phyloP scores from a whole-genome alignment of 176 grass and related monocot genomes.

The Cenchrus fungigraminus region DNA sequence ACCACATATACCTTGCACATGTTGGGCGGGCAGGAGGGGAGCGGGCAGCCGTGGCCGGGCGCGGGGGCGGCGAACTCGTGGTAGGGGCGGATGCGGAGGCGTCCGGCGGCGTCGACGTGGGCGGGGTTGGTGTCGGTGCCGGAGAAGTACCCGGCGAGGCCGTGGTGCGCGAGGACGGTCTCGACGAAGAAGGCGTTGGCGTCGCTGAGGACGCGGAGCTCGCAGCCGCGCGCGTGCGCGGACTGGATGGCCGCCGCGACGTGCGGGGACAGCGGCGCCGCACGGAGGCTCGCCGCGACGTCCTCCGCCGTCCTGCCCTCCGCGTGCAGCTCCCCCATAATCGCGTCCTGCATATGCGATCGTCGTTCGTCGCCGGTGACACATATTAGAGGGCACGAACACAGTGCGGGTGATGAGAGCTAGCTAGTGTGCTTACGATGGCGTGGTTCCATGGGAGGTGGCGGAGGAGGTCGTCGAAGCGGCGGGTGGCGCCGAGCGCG shows the following conservation, averaged over 20 bases:
- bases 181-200: slow-evolving; percentile 85
- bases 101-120: slow-evolving; percentile 66
- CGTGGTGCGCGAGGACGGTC: slow-evolving; percentile 75
- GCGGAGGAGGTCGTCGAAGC: slow-evolving; percentile 64
- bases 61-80: slow-evolving; percentile 50
- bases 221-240: slow-evolving; percentile 69
- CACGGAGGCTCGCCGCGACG: slow-evolving; percentile 37
- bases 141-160: slow-evolving; percentile 67
- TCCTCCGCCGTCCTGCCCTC: slow-evolving; percentile 60
- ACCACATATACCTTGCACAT: slow-evolving; percentile 77
- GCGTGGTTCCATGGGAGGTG: slow-evolving; percentile 76
- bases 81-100: slow-evolving; percentile 64
- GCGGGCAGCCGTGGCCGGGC: slow-evolving; percentile 54
- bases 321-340: slow-evolving; percentile 80
- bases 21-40: slow-evolving; percentile 83
- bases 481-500: slow-evolving; percentile 59
- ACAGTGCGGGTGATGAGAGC: too few species aligned
- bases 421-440: slow-evolving; percentile 42
- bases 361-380: background rate
- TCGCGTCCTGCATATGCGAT: slow-evolving; percentile 35
- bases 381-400: too few species aligned
- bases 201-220: slow-evolving; percentile 80
- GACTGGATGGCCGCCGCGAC: slow-evolving; percentile 55
- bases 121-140: slow-evolving; percentile 69
- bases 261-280: slow-evolving; percentile 60